Conservation (phyloP, 495 filamentous ascomycete species). For the Aspergillus baeticus region DNA sequence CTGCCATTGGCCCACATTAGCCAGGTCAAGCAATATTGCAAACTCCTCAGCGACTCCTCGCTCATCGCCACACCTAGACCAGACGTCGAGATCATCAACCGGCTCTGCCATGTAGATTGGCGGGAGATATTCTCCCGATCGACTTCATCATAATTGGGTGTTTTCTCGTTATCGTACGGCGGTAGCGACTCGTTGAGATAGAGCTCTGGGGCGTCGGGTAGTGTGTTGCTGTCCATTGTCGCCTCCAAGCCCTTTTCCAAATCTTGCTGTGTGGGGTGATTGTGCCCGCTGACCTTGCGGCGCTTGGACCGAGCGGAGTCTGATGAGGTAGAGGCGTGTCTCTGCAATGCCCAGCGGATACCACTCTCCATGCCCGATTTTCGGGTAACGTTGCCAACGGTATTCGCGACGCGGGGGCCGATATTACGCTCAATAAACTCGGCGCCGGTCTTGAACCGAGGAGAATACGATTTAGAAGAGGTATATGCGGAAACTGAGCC, state of each 20-base stretch:
- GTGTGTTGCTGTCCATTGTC: constrained; percentile 15
- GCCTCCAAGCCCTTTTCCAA: constrained; percentile 32
- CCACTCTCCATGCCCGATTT: constrained; percentile 82
- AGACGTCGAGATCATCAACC: constrained; percentile 78
- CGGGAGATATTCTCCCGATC: constrained; percentile 27
- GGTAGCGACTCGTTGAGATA: constrained; percentile 67
- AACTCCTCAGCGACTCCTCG: constrained; percentile 71
- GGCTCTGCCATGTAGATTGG: constrained; percentile 66
- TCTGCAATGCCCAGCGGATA: constrained; percentile 70
- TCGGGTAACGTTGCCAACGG: constrained; percentile 75
- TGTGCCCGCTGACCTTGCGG: constrained; percentile 53
- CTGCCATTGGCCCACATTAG: constrained; percentile 75
- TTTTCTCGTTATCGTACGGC: constrained; percentile 73
- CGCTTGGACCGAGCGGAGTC: constrained; percentile 59
- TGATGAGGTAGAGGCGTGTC: constrained; percentile 33
- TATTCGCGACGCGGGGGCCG: constrained; percentile 74
- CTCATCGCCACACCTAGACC: constrained; percentile 85
- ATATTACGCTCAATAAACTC: constrained; percentile 85
- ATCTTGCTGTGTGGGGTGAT: constrained; percentile 36
- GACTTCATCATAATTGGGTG: constrained; percentile 66
- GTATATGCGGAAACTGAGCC: constrained; percentile 79
- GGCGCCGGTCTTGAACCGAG: constrained; percentile 76
- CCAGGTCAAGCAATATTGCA: constrained; percentile 75
- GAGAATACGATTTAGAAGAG: constrained; percentile 81
- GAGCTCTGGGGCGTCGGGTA: constrained; percentile 42